phyloP scores from a whole-genome alignment of 306 rosid genomes.

The Trifolium fragiferum region DNA sequence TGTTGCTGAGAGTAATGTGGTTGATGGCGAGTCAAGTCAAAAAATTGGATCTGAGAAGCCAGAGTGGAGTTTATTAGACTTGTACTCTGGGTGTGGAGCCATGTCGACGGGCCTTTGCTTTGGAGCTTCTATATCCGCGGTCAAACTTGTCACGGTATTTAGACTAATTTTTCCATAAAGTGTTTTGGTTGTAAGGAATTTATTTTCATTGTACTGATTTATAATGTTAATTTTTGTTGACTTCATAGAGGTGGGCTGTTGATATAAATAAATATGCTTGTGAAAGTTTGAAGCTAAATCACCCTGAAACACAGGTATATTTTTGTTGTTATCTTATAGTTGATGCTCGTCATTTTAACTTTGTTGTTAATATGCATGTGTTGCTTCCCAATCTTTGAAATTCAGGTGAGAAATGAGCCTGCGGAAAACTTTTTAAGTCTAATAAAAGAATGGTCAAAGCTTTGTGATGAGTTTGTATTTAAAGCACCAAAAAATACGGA shows the following conservation, averaged over 20 bases:
- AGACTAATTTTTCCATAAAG: neutral
- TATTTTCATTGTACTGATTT: neutral
- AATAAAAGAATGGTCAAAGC: conserved; percentile 50
- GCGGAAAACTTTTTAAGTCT: conserved; percentile 45
- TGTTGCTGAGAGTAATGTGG: neutral
- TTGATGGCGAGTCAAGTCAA: neutral
- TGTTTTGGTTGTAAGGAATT: neutral
- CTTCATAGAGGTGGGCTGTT: conserved; percentile 55
- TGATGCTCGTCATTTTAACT: neutral
- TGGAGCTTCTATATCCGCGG: conserved; percentile 46
- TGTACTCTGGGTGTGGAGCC: conserved; percentile 57
- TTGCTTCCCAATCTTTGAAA: conserved; percentile 2
- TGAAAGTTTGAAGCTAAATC: conserved; percentile 50
- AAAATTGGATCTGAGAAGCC: conserved; percentile 1
- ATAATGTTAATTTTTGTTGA: neutral
- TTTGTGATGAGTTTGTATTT: conserved; percentile 39
- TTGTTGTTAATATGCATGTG: neutral
- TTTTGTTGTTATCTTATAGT: neutral
- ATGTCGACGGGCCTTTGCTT: conserved; percentile 60
- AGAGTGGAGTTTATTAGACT: conserved; percentile 42
- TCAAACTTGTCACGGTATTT: conserved; percentile 50
- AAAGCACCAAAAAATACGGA: conserved; percentile 36
- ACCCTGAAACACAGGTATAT: conserved; percentile 52
- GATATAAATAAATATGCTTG: conserved; percentile 47
- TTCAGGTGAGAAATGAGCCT: conserved; percentile 53